Conservation (phyloP, 2,329 filamentous ascomycete species). For the Fusarium veterinarium region DNA sequence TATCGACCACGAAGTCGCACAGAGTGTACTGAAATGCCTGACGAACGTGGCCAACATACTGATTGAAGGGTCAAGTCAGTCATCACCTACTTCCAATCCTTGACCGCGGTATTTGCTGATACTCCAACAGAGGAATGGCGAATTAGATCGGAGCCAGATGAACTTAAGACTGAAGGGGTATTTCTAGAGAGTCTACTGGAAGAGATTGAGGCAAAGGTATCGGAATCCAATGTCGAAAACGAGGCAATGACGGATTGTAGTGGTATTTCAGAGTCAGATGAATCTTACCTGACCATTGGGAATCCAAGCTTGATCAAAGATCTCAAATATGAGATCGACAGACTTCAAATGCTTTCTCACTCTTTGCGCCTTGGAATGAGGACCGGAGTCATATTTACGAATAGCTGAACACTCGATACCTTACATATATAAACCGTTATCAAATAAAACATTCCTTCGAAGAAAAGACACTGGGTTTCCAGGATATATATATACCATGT, state of each 20-base stretch:
- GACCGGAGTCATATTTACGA: background rate
- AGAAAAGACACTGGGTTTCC: background rate
- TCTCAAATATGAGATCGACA: constrained; percentile 14
- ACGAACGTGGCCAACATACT: background rate
- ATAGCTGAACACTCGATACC: background rate
- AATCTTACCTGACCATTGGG: background rate
- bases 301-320: background rate
- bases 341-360: constrained; percentile 10
- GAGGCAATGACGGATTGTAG: constrained; percentile 12
- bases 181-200: background rate
- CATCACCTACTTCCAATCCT: background rate
- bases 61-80: background rate
- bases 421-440: background rate
- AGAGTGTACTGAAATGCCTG: background rate
- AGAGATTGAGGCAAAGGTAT: background rate
- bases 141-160: background rate
- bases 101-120: background rate
- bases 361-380: background rate
- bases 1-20: constrained; percentile 4
- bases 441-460: background rate
- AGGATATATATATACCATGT: background rate
- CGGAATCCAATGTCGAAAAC: background rate
- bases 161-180: background rate
- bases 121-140: background rate
- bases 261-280: background rate